phyloP scores from a whole-genome alignment of 2,329 filamentous ascomycete genomes.

The Aspergillus fijiensis region DNA sequence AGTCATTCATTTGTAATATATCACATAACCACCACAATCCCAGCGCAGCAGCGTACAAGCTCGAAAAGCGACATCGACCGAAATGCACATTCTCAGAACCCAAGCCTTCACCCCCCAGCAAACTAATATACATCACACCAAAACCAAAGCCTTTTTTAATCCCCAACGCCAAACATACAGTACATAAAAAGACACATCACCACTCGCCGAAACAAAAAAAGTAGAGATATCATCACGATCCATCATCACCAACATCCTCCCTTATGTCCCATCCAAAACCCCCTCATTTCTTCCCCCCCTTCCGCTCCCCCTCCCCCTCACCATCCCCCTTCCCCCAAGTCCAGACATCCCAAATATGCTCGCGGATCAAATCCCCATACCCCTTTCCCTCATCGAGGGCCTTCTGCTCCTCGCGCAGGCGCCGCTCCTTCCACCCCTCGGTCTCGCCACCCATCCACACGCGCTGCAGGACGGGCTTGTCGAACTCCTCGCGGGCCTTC shows the following conservation, averaged over 20 bases:
- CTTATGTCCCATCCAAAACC: neutral
- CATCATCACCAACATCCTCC: neutral
- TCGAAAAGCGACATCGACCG: neutral
- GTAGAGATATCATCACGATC: neutral
- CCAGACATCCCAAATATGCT: conserved; percentile 50
- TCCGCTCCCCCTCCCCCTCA: neutral
- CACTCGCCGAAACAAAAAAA: neutral
- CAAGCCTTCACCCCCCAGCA: neutral
- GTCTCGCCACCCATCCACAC: conserved; percentile 45
- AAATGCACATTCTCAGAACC: neutral
- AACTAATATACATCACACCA: neutral
- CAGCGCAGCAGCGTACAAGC: too few relatives aligned
- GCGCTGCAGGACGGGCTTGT: conserved; percentile 31
- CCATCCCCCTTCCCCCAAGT: conserved; percentile 36
- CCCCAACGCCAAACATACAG: neutral
- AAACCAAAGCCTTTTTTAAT: neutral
- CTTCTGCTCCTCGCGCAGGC: conserved; percentile 44
- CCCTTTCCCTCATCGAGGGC: conserved; percentile 45
- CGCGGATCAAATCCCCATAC: conserved; percentile 47
- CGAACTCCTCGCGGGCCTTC: conserved; percentile 29
- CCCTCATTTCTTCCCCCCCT: neutral
- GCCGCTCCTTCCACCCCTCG: conserved; percentile 45
- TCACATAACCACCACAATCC: too few relatives aligned
- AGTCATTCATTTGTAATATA: too few relatives aligned
- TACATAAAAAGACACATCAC: neutral